Percentiles rank a stretch among this genome's conserved stretches.
These are phyloP conservation scores for Skeletonema grethae DNA, from an alignment of 108 stramenopile species.

Conservation along the genomic window DNA sequence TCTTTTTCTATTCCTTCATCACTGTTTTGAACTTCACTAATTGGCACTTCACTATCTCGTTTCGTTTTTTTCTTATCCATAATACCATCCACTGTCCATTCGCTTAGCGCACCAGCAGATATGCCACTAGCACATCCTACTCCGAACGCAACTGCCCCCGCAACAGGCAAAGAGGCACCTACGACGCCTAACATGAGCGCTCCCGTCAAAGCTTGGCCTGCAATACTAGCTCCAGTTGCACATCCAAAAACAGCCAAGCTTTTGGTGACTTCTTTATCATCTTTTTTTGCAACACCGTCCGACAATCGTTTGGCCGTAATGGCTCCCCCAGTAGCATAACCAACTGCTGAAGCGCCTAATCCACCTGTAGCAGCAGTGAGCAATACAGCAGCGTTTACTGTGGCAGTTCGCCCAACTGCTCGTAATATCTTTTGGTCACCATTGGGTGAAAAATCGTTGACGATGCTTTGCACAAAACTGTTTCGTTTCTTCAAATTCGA, in stretches of 20 bases:
- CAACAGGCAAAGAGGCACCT: conserved; percentile 36
- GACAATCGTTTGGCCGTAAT: conserved; percentile 40
- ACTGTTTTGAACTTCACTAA: neutral
- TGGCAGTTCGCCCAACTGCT: conserved; percentile 34
- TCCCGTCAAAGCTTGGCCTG: conserved; percentile 34
- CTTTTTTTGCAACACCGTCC: conserved; percentile 14
- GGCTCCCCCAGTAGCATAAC: conserved; percentile 35
- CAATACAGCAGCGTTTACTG: conserved; percentile 35
- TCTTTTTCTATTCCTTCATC: neutral
- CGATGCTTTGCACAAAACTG: conserved; percentile 1
- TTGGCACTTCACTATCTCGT: neutral
- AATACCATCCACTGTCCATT: conserved; percentile 37
- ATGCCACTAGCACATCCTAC: conserved; percentile 39
- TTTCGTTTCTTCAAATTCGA: neutral
- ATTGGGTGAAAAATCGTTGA: conserved; percentile 17
- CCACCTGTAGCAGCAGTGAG: conserved; percentile 32
- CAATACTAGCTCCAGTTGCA: conserved; percentile 35
- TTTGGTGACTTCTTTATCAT: conserved; percentile 38
- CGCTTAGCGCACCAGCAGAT: conserved; percentile 44
- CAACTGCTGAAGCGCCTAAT: conserved; percentile 8
- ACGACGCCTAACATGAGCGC: conserved; percentile 28
- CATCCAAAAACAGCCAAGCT: conserved; percentile 35
- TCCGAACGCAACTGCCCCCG: conserved; percentile 28
- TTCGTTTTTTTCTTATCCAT: neutral
- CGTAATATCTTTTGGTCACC: conserved; percentile 43